Percentiles rank a stretch among this genome's conserved stretches.
Evolutionary conservation across 345 rosid genomes (phyloP).

Genomic region (Murraya paniculata): DNA sequence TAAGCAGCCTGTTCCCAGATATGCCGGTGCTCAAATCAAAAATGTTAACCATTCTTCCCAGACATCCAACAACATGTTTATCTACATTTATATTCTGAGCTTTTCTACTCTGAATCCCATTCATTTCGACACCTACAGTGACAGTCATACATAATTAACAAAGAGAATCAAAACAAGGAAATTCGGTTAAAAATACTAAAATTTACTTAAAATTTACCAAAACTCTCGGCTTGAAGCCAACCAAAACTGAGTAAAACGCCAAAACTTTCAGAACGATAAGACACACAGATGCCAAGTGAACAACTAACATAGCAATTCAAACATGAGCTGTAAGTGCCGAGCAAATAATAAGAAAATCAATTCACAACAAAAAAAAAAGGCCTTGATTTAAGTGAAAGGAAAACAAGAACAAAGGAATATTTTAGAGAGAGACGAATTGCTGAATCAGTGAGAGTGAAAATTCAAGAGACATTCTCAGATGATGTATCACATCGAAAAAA

Average conservation of each 20-base stretch:
- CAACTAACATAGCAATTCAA: neutral
- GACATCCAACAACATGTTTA: conserved; percentile 64
- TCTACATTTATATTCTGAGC: conserved; percentile 46
- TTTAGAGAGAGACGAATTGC: neutral
- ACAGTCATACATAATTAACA: neutral
- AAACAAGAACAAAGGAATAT: neutral
- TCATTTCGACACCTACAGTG: conserved; percentile 56
- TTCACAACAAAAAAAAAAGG: conserved; percentile 2
- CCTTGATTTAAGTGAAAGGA: conserved; percentile 14
- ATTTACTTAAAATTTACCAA: neutral
- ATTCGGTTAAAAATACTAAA: neutral
- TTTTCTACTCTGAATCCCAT: conserved; percentile 45
- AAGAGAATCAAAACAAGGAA: neutral
- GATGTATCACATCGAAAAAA: neutral
- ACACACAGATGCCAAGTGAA: neutral
- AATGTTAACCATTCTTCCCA: conserved; percentile 57
- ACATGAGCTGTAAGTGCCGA: neutral
- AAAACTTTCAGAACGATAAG: neutral
- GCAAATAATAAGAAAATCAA: conserved; percentile 16
- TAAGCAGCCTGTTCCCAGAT: conserved; percentile 49
- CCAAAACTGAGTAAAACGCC: neutral
- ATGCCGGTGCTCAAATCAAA: conserved; percentile 63
- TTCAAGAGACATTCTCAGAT: conserved; percentile 12
- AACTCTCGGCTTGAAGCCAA: neutral
- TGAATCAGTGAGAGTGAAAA: conserved; percentile 16